Evolutionary conservation across 139 green algal species (phyloP), one percentile per base, ranked within the genome.

Genomic region (Zygnema circumcarinatum): DNA sequence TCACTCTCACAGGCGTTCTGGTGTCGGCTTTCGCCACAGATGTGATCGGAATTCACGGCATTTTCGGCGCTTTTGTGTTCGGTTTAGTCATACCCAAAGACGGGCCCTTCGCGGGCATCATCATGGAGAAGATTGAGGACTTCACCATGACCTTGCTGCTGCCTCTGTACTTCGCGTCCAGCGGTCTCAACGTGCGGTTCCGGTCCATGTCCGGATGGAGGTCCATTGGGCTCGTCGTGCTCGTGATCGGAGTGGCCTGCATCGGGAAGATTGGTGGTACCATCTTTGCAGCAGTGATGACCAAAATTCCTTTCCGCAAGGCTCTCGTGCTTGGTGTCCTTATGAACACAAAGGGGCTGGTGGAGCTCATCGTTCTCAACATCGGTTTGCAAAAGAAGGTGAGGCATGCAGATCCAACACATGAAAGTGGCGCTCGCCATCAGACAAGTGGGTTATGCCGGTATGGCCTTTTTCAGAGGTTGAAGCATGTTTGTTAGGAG

Each of bases 61-160:
- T 94, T 83, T 94, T 94, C 79, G 91, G 91, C 21, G 91, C 75
- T 31, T 94, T 94, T 79, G 36, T 94, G n/a, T 86, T 92, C 47
- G 91, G 91, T n/a, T 85, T 94, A 2, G 85, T 94, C 39, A 87
- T 89, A 39, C 91, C 91, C 36, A 81, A 93, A 7, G 56, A 89
- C 3, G 36, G 69, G 2, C 54, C 74, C 7, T 93, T 93, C 80
- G 75, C 76, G 1, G 74, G 83, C 16, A 85, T 35, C 1, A 31
- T 94, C 1, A 83, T 87, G 1, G 39, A 79, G 32, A 88, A 86
- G 0, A 92, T 93, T 72, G 90, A 94, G 79, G 86, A 91, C 81
- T 91, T 91, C n/a, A 67, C 56, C 22, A 53, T 33, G 53, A 54
- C 84, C n/a, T 39, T 90, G 22, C 76, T 90, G 22, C 54, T 90